These are phyloP conservation scores for Brassica balearica DNA, from an alignment of 441 rosid genomes.

Conservation along the genomic window DNA sequence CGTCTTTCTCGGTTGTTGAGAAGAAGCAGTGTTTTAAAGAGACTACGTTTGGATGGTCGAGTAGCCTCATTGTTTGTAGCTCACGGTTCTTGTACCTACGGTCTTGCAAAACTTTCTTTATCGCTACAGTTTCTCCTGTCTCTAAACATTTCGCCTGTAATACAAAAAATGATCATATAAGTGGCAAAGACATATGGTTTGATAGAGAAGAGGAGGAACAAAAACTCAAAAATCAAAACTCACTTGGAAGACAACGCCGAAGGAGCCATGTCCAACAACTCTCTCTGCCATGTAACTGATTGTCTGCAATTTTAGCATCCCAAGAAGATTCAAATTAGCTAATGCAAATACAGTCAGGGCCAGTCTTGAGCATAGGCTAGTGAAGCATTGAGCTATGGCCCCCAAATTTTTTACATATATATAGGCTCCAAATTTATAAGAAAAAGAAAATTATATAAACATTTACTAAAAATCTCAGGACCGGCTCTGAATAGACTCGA, in stretches of 20 bases:
- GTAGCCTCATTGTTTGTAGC: conserved; percentile 13
- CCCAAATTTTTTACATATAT: too few relatives aligned
- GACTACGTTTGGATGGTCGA: neutral
- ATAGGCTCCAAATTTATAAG: too few relatives aligned
- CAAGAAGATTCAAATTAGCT: neutral
- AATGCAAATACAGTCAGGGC: neutral
- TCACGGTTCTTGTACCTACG: conserved; percentile 7
- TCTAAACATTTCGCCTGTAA: conserved; percentile 9
- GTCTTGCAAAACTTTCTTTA: conserved; percentile 5
- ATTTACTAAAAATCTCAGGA: too few relatives aligned
- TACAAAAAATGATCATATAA: neutral
- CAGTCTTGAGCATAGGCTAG: too few relatives aligned
- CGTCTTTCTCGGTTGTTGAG: conserved; percentile 18
- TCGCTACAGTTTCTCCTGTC: neutral
- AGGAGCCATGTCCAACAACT: conserved; percentile 12
- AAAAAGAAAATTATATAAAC: too few relatives aligned
- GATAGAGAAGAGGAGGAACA: neutral
- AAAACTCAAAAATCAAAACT: neutral
- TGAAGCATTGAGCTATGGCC: too few relatives aligned
- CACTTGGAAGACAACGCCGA: conserved; percentile 11
- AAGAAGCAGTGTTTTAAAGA: conserved; percentile 14
- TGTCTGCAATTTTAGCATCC: conserved; percentile 5
- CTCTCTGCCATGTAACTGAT: conserved; percentile 14
- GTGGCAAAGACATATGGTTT: neutral
- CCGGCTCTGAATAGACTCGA: too few relatives aligned